phyloP scores from a whole-genome alignment of 192 early-diverging fungal species.

The Entomortierella lignicola region DNA sequence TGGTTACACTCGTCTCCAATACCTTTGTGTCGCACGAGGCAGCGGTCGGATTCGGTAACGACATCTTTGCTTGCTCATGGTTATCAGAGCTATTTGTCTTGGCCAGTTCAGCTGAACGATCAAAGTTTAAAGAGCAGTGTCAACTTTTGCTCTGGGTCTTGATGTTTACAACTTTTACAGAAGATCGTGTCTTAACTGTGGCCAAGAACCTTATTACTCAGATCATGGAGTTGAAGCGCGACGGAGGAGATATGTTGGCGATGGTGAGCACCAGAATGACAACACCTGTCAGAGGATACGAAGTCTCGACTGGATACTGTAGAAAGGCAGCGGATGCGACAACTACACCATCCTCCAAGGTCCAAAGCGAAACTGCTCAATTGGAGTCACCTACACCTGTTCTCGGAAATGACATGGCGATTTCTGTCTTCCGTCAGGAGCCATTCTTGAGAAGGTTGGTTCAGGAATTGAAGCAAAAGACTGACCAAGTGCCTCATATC shows the following conservation, averaged over 20 bases:
- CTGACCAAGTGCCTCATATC: slow-evolving; percentile 43
- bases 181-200: slow-evolving; percentile 74
- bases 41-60: slow-evolving; percentile 59
- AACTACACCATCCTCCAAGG: background rate
- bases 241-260: slow-evolving; percentile 65
- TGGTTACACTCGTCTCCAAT: slow-evolving; percentile 55
- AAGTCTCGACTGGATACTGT: slow-evolving; percentile 48
- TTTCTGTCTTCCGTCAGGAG: slow-evolving; percentile 78
- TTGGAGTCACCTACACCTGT: slow-evolving; percentile 40
- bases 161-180: slow-evolving; percentile 74
- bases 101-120: slow-evolving; percentile 49
- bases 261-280: slow-evolving; percentile 61
- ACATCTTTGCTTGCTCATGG: slow-evolving; percentile 59
- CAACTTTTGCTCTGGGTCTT: slow-evolving; percentile 66
- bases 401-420: slow-evolving; percentile 65
- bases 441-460: slow-evolving; percentile 67
- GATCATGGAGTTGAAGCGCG: slow-evolving; percentile 74
- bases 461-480: slow-evolving; percentile 56
- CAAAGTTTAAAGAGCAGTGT: slow-evolving; percentile 46
- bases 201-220: slow-evolving; percentile 77
- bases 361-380: slow-evolving; percentile 10
- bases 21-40: slow-evolving; percentile 57
- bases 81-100: slow-evolving; percentile 71
- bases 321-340: slow-evolving; percentile 10
- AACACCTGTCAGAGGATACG: slow-evolving; percentile 45